Percentiles rank a stretch among this genome's conserved stretches.
Conservation (phyloP, 202 grass and related monocot species). For the Setaria italica region DNA sequence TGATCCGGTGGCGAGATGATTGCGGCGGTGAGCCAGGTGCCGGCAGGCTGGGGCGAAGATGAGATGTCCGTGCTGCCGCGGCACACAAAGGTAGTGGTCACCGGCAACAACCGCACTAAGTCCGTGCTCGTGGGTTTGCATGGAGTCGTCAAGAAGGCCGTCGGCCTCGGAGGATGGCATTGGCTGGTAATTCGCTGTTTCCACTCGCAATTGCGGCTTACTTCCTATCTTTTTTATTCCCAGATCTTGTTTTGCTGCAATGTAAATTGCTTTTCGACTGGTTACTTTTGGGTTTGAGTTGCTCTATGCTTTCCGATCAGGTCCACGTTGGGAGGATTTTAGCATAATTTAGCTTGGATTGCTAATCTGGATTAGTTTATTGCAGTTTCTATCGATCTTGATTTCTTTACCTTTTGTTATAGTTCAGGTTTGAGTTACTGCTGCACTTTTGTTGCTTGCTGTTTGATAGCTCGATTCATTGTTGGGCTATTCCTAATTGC, state of each 20-base stretch:
- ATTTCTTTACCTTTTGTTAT: not conserved
- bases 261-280: conserved; percentile 24
- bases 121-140: conserved; percentile 78
- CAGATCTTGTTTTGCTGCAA: conserved; percentile 35
- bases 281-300: conserved; percentile 8
- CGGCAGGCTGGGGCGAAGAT: conserved; percentile 71
- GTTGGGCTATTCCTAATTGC: conserved; percentile 1
- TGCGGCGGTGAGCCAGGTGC: conserved; percentile 44
- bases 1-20: conserved; percentile 45
- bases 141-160: conserved; percentile 86
- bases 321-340: not conserved
- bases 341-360: not conserved
- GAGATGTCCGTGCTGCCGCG: conserved; percentile 79
- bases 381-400: conserved; percentile 7
- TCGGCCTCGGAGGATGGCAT: conserved; percentile 86
- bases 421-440: conserved; percentile 1
- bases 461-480: not conserved
- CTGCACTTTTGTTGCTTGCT: not conserved
- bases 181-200: conserved; percentile 67
- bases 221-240: not conserved
- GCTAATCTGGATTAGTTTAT: conserved; percentile 14
- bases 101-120: conserved; percentile 86
- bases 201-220: not conserved
- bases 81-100: conserved; percentile 89
- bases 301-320: conserved; percentile 1